A percentile compares a stretch with the other conserved stretches of the same genome.
Evolutionary conservation across 768 basidiomycete genomes (phyloP).

Genomic region (Amanita jacksonii): DNA sequence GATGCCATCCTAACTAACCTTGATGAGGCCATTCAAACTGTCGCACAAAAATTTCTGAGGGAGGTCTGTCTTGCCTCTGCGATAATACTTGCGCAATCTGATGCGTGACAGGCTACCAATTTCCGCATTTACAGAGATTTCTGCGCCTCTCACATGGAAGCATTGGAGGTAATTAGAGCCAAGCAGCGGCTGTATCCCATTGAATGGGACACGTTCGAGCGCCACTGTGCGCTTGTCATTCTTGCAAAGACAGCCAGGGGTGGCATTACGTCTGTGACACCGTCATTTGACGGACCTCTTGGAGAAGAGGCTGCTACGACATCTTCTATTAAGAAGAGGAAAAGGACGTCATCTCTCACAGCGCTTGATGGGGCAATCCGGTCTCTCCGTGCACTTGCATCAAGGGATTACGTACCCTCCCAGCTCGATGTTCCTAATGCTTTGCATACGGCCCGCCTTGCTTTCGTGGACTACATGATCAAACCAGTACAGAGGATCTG

Average conservation of each 20-base stretch:
- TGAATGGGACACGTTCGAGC: constrained; percentile 84
- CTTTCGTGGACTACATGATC: constrained; percentile 85
- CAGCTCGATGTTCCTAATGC: constrained; percentile 18
- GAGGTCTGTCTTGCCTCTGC: constrained; percentile 31
- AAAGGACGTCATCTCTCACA: constrained; percentile 39
- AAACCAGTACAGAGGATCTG: constrained; percentile 96
- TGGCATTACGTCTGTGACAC: constrained; percentile 10
- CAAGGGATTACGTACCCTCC: constrained; percentile 22
- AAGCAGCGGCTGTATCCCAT: constrained; percentile 49
- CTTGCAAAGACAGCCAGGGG: constrained; percentile 23
- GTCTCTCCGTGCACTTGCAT: constrained; percentile 26
- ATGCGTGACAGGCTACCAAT: constrained; percentile 43
- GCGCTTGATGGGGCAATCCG: constrained; percentile 39
- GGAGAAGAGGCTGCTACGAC: constrained; percentile 6
- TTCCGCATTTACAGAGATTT: constrained; percentile 80
- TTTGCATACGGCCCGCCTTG: constrained; percentile 34
- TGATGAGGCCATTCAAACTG: constrained; percentile 35
- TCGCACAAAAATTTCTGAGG: constrained; percentile 48
- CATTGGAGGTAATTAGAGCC: constrained; percentile 62
- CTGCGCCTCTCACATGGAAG: constrained; percentile 81
- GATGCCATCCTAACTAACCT: constrained; percentile 22
- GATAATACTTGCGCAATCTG: constrained; percentile 3
- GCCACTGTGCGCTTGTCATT: constrained; percentile 55
- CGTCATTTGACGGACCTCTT: constrained; percentile 8
- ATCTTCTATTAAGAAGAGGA: constrained; percentile 20